phyloP scores from a whole-genome alignment of 2,329 filamentous ascomycete species.

The Amphichorda felina region DNA sequence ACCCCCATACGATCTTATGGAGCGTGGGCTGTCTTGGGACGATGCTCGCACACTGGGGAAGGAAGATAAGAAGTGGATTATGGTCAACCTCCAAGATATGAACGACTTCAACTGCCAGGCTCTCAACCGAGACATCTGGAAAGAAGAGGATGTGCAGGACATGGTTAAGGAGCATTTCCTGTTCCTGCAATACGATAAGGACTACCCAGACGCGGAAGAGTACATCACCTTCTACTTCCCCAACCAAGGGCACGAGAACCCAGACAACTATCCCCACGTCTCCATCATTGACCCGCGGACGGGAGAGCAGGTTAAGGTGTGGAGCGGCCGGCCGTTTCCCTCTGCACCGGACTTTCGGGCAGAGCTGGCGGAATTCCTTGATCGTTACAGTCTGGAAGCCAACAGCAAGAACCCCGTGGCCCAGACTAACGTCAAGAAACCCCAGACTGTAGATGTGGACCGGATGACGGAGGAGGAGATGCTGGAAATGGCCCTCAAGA shows the following conservation, averaged over 20 bases:
- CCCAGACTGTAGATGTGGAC: slow-evolving; percentile 62
- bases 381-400: slow-evolving; percentile 80
- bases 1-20: slow-evolving; percentile 85
- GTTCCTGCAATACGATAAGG: slow-evolving; percentile 88
- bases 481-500: slow-evolving; percentile 85
- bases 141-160: slow-evolving; percentile 66
- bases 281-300: slow-evolving; percentile 92
- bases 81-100: slow-evolving; percentile 91
- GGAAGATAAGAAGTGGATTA: slow-evolving; percentile 81
- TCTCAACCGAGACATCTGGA: slow-evolving; percentile 93
- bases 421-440: slow-evolving; percentile 46
- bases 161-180: slow-evolving; percentile 86
- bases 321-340: slow-evolving; percentile 76
- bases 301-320: slow-evolving; percentile 93
- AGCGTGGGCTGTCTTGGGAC: slow-evolving; percentile 60
- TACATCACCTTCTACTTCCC: slow-evolving; percentile 88
- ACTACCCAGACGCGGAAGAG: slow-evolving; percentile 63
- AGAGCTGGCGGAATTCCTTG: slow-evolving; percentile 91
- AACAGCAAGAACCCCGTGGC: slow-evolving; percentile 91
- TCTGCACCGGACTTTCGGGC: slow-evolving; percentile 72
- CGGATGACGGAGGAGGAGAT: slow-evolving; percentile 96
- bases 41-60: slow-evolving; percentile 76
- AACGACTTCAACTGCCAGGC: slow-evolving; percentile 91
- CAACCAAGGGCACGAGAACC: slow-evolving; percentile 56
- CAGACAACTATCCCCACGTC: slow-evolving; percentile 91